Evolutionary conservation across 2,329 filamentous ascomycete genomes (phyloP).

Genomic region (Fusarium subglutinans): DNA sequence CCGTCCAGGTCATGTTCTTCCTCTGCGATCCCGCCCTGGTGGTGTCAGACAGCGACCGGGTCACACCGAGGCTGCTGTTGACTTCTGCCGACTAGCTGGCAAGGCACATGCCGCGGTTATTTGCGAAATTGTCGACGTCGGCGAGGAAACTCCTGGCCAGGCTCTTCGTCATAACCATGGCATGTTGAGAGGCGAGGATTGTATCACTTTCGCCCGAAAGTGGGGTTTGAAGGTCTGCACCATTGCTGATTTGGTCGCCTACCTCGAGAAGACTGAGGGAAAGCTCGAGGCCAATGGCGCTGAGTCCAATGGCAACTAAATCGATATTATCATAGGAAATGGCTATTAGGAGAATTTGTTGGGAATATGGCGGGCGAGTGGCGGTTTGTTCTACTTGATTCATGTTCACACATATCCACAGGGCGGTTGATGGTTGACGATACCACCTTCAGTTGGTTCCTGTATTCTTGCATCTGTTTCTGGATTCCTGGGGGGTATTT

Average conservation of each 20-base stretch:
- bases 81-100: slow-evolving; percentile 87
- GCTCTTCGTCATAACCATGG: slow-evolving; percentile 74
- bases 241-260: slow-evolving; percentile 86
- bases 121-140: slow-evolving; percentile 90
- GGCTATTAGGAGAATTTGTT: neutral
- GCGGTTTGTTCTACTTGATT: neutral
- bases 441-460: slow-evolving; percentile 4
- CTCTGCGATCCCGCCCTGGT: slow-evolving; percentile 79
- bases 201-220: slow-evolving; percentile 84
- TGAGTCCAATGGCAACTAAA: slow-evolving; percentile 33
- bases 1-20: slow-evolving; percentile 89
- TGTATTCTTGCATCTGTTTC: slow-evolving; percentile 34
- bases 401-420: slow-evolving; percentile 7
- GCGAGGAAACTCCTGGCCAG: slow-evolving; percentile 74
- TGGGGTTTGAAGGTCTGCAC: slow-evolving; percentile 95
- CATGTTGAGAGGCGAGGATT: slow-evolving; percentile 92
- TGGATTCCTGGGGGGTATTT: slow-evolving; percentile 33
- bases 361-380: neutral
- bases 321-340: neutral
- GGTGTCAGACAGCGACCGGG: slow-evolving; percentile 83
- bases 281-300: slow-evolving; percentile 57
- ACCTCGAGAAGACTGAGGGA: slow-evolving; percentile 80
- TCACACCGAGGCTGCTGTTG: slow-evolving; percentile 93
- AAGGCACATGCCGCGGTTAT: slow-evolving; percentile 83
- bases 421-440: slow-evolving; percentile 12